Base-by-base conservation (phyloP, 2,329 filamentous ascomycete species). In the Cryphonectria nitschkei region DNA sequence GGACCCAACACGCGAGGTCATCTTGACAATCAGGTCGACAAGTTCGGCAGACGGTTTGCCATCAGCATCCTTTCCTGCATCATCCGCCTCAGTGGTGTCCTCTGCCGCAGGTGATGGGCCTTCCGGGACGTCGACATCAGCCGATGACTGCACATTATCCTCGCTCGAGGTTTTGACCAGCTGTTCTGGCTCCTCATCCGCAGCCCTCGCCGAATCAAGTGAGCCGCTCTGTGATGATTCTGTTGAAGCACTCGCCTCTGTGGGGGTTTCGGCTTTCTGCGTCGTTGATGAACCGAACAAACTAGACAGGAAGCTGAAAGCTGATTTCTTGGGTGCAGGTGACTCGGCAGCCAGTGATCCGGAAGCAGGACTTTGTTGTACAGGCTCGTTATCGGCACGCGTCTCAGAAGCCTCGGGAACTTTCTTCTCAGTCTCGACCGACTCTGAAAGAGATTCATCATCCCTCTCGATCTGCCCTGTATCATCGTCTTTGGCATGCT, bases 1-100 rank as follows among this genome's bases (percentile, higher is more conserved):
- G 34, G 82, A 79, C 37, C 86, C 83, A 16, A 86, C 80, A 61
- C 81, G 81, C 37, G 82, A 80, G 1, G 86, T 84, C 69, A 88
- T 83, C 72, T 81, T 83, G 64, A 88, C 77, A 68, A 89, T 87
- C 34, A 89, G 80, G 65, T 88, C 83, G 70, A 83, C 83, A 65
- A 87, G 77, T 71, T 62, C 74, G 69, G 65, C 65, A 61, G 75
- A 70, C 37, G 69, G 39, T 56, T 29, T 67, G n/a, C 43, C 61
- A 32, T 68, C 69, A 26, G 56, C 46, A 29, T 72, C 73, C 52
- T 69, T 72, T 64, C 72, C 75, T 19, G 43, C 41, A 11, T 37
- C 54, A 46, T 50, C 50, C 67, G 68, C 37, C 2, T 62, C 39
- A 14, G 60, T 19, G 9, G 43, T n/a, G 14, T 58, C 64, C n/a